Percentiles rank a stretch among this genome's conserved stretches.
Conservation (phyloP, 495 filamentous ascomycete species). For the Aspergillus diversus region DNA sequence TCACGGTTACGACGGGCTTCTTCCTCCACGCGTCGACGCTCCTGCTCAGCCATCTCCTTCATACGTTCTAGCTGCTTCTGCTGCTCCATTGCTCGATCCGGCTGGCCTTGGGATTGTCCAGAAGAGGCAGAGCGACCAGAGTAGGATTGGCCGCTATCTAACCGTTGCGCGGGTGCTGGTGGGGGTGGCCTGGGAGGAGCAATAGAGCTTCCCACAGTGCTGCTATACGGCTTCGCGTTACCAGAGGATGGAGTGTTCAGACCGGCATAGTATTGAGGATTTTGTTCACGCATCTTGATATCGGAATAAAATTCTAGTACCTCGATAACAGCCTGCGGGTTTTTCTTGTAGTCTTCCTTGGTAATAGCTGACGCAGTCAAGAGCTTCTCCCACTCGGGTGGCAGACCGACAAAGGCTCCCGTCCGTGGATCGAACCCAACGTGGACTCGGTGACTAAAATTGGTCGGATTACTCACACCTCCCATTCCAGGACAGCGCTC, state of each 20-base stretch:
- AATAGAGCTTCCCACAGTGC: conserved; percentile 64
- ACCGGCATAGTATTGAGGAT: conserved; percentile 76
- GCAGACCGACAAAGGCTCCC: conserved; percentile 90
- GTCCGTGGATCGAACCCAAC: conserved; percentile 95
- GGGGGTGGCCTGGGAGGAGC: conserved; percentile 76
- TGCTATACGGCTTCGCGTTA: conserved; percentile 46
- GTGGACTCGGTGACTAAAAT: conserved; percentile 94
- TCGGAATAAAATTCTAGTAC: conserved; percentile 98
- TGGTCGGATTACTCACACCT: conserved; percentile 96
- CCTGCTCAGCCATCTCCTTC: conserved; percentile 54
- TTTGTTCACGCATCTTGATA: conserved; percentile 82
- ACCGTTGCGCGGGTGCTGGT: conserved; percentile 53
- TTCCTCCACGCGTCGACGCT: conserved; percentile 55
- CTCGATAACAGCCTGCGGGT: conserved; percentile 97
- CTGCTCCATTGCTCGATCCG: conserved; percentile 45
- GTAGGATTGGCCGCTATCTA: conserved; percentile 45
- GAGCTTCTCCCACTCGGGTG: conserved; percentile 94
- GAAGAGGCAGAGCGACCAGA: conserved; percentile 44
- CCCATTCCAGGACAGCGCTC: conserved; percentile 96
- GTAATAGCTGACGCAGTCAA: conserved; percentile 95
- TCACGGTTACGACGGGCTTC: conserved; percentile 49
- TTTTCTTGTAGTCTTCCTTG: conserved; percentile 95
- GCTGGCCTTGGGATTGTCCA: conserved; percentile 35
- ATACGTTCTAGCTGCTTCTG: conserved; percentile 50
- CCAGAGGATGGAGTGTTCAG: conserved; percentile 59